Evolutionary conservation across 257 asterid genomes (phyloP).

Genomic region (Nicotiana knightiana): DNA sequence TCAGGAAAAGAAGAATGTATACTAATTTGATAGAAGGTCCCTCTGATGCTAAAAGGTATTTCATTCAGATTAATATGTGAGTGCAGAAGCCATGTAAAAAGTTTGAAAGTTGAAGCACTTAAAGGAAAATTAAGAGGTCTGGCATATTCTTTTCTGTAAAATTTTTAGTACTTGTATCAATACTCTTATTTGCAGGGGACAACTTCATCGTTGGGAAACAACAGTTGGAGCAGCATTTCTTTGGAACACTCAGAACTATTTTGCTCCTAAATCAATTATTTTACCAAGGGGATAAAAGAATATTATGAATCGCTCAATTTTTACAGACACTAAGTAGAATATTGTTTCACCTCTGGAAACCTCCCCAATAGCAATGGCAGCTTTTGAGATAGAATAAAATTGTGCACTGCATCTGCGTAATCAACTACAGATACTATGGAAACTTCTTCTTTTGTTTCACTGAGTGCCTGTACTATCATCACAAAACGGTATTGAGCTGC

Average conservation of each 20-base stretch:
- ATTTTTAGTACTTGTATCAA: not conserved
- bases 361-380: conserved; percentile 78
- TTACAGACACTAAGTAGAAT: not conserved
- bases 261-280: not conserved
- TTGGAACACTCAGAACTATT: not conserved
- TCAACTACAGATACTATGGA: conserved; percentile 84
- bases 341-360: conserved; percentile 79
- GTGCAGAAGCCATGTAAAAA: not conserved
- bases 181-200: not conserved
- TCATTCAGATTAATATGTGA: not conserved
- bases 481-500: conserved; percentile 10
- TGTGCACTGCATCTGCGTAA: conserved; percentile 95
- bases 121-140: not conserved
- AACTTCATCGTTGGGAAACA: not conserved
- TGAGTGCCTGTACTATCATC: conserved; percentile 40
- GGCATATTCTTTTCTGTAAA: not conserved
- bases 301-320: not conserved
- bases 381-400: conserved; percentile 88
- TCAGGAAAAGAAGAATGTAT: not conserved
- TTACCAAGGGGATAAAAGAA: not conserved
- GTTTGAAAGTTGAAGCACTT: not conserved
- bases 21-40: not conserved
- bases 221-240: not conserved
- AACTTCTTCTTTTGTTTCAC: conserved; percentile 46
- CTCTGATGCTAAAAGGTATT: not conserved